These are phyloP conservation scores for Solanum neorickii DNA, from an alignment of 257 asterid species.

Conservation along the genomic window DNA sequence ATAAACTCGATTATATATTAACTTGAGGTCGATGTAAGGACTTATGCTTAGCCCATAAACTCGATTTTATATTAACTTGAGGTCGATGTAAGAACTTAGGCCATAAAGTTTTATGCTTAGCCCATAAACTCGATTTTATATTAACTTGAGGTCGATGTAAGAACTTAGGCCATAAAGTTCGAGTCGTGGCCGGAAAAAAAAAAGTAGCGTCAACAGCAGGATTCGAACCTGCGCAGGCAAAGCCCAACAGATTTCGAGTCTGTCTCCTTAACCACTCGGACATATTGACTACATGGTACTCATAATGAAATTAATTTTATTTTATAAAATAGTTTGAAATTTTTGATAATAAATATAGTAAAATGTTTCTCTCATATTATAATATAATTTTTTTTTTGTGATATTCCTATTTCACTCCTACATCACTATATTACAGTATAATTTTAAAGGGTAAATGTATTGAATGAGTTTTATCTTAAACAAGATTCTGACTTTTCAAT, in stretches of 20 bases:
- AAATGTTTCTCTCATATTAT: not conserved
- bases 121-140: too few species aligned
- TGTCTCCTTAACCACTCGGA: constrained; percentile 63
- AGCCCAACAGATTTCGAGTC: constrained; percentile 58
- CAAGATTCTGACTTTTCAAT: not conserved
- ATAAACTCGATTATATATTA: too few species aligned
- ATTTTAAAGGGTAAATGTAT: not conserved
- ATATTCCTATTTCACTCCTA: not conserved
- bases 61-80: too few species aligned
- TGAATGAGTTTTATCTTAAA: not conserved
- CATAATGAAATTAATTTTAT: too few species aligned
- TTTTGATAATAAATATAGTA: not conserved
- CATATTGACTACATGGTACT: constrained; percentile 12
- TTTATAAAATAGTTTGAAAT: too few species aligned
- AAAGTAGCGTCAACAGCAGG: constrained; percentile 29
- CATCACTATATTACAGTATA: not conserved
- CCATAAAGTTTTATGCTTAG: not conserved
- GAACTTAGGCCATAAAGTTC: not conserved
- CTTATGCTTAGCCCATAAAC: not conserved
- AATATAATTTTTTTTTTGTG: not conserved
- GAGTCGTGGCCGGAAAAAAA: not conserved
- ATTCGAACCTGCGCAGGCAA: constrained; percentile 57
- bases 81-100: not conserved
- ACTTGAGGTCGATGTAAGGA: too few species aligned
- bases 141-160: too few species aligned